These are phyloP conservation scores for Aspergillus brasiliensis DNA, from an alignment of 2,329 filamentous ascomycete genomes.

Conservation along the genomic window DNA sequence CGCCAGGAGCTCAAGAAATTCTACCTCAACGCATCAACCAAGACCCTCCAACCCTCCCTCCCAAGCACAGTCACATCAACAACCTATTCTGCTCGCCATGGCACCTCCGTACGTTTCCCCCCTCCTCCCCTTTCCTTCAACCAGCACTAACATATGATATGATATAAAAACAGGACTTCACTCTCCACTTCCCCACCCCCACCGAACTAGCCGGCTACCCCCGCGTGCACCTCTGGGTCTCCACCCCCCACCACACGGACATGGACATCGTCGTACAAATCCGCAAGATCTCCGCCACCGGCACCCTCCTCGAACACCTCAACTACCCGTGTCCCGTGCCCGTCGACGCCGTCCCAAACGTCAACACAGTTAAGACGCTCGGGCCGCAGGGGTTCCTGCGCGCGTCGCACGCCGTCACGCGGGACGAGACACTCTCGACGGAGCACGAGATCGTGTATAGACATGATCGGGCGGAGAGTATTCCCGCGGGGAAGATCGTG, in stretches of 20 bases:
- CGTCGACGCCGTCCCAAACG: conserved; percentile 15
- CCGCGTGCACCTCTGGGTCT: conserved; percentile 2
- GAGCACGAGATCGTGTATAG: background rate
- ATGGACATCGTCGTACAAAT: conserved; percentile 26
- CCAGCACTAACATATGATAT: background rate
- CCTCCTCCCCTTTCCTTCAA: background rate
- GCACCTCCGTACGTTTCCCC: background rate
- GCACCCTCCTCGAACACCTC: conserved; percentile 17
- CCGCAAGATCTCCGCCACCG: conserved; percentile 19
- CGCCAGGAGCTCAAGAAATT: conserved; percentile 1
- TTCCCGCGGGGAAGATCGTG: conserved; percentile 15
- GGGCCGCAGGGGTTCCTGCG: conserved; percentile 27
- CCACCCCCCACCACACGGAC: conserved; percentile 1
- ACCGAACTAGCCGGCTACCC: conserved; percentile 4
- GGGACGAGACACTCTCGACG: background rate
- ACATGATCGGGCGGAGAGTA: conserved; percentile 9
- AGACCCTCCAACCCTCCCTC: background rate
- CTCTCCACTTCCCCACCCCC: conserved; percentile 11
- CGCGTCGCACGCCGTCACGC: conserved; percentile 15
- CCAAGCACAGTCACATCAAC: background rate
- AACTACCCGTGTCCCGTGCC: conserved; percentile 21
- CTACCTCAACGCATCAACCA: background rate
- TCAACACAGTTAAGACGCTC: conserved; percentile 21
- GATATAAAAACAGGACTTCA: conserved; percentile 15
- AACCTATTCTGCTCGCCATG: background rate